Conservation (phyloP, 257 asterid genomes). For the Fraxinus cuspidata region DNA sequence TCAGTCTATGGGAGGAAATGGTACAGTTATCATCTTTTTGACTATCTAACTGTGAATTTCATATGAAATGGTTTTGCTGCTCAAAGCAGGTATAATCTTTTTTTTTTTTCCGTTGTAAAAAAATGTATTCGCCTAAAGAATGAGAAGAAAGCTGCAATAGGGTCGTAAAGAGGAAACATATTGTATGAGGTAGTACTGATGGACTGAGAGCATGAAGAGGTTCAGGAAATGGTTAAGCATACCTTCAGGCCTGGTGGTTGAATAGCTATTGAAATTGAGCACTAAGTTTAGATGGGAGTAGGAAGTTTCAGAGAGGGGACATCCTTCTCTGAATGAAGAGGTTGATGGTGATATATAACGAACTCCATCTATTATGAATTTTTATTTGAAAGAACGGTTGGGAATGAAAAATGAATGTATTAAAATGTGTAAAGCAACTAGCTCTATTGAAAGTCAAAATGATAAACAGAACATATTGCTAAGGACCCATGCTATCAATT, state of each 20-base stretch:
- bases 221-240: not conserved
- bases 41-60: slow-evolving; percentile 25
- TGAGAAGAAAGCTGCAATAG: not conserved
- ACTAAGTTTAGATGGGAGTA: slow-evolving; percentile 11
- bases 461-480: not conserved
- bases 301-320: not conserved
- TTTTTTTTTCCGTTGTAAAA: slow-evolving; percentile 11
- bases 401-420: not conserved
- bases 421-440: not conserved
- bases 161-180: not conserved
- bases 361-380: not conserved
- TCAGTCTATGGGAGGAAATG: slow-evolving; percentile 88
- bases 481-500: not conserved
- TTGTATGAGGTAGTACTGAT: not conserved
- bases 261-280: slow-evolving; percentile 7
- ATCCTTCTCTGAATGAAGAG: not conserved
- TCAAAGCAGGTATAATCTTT: slow-evolving; percentile 15
- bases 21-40: slow-evolving; percentile 46
- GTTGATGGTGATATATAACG: not conserved
- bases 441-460: not conserved
- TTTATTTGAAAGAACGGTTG: not conserved
- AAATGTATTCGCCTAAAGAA: not conserved
- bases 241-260: not conserved
- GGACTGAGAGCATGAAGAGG: not conserved
- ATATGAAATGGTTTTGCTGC: slow-evolving; percentile 12